Evolutionary conservation across 2,329 filamentous ascomycete genomes (phyloP).

Genomic region (Cladosporium oxysporum): DNA sequence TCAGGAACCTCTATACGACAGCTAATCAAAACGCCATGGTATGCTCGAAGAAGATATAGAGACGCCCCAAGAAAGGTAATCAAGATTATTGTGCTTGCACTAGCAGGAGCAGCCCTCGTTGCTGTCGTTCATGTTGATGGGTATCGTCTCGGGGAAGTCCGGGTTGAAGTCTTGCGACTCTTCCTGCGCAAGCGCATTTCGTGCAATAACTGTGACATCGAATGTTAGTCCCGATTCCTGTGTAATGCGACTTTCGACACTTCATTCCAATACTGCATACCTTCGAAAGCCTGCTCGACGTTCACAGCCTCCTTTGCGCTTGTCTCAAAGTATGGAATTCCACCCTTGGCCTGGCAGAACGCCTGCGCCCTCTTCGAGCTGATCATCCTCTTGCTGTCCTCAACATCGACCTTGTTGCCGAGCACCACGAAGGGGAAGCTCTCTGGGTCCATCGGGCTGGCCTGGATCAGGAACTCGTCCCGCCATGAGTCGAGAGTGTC

Average conservation of each 20-base stretch:
- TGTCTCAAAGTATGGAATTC: slow-evolving; percentile 98
- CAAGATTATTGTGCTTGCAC: not conserved
- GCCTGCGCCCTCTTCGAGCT: slow-evolving; percentile 94
- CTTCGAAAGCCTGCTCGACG: slow-evolving; percentile 81
- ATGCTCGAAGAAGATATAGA: slow-evolving; percentile 8
- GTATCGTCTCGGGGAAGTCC: slow-evolving; percentile 97
- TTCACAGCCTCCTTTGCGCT: slow-evolving; percentile 99
- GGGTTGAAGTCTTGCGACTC: slow-evolving; percentile 97
- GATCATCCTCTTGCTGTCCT: slow-evolving; percentile 95
- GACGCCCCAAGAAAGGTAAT: not conserved
- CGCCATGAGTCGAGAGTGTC: slow-evolving; percentile 98
- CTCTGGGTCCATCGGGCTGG: slow-evolving; percentile 91
- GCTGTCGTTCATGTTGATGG: slow-evolving; percentile 94
- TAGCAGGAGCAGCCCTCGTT: slow-evolving; percentile 91
- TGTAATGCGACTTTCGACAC: not conserved
- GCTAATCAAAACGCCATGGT: slow-evolving; percentile 12
- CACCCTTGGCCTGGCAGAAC: slow-evolving; percentile 96
- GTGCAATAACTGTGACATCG: slow-evolving; percentile 74
- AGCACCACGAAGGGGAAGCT: slow-evolving; percentile 98
- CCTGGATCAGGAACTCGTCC: slow-evolving; percentile 97
- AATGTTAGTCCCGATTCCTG: slow-evolving; percentile 18
- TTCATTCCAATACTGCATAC: slow-evolving; percentile 39
- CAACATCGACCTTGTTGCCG: slow-evolving; percentile 98
- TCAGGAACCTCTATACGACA: slow-evolving; percentile 5
- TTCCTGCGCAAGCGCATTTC: slow-evolving; percentile 93